Evolutionary conservation across 2,329 filamentous ascomycete species (phyloP), one percentile per base, ranked within the genome.

Genomic region (Purpureocillium lavendulum): DNA sequence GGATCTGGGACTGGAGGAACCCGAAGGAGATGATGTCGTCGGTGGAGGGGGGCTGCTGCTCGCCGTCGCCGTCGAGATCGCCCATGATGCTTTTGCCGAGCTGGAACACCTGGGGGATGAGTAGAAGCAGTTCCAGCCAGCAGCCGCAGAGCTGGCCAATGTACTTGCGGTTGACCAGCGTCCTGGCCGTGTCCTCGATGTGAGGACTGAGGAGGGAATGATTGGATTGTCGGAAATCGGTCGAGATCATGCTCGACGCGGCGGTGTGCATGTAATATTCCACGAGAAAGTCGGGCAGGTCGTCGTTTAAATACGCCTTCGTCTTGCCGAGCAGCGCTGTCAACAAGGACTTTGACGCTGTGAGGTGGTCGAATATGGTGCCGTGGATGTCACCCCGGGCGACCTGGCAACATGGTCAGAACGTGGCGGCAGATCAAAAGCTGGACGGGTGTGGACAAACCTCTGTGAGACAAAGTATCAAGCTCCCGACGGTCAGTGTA

Each of bases 211-310:
- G 48, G 4, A 60, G 49, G 0, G 55, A 46, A n/a, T 59, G 53
- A 0, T 50, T 50, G 5, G 29, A 13, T 45, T 49, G 28, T n/a
- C 52, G 47, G 0, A 54, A 49, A 34, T 64, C 43, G 26, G 67
- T 62, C 1, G 67, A 67, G 33, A 71, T 66, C 60, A 70, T 68
- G 47, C 66, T 70, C 7, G 65, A 60, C 4, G 64, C 59, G 4
- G 64, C 60, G 34, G 66, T 69, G 49, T 71, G 67, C 42, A 66
- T 61, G 43, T 69, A 70, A 30, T 70, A 70, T 48, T 71, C 68
- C 34, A 69, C 59, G 3, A 71, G 58, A 36, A 70, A 70, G 21
- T 67, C 60, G 21, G 61, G 59, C 3, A 71, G 44, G 9, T 65
- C 58, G 11, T 58, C 55, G 2, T 57, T 56, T 4, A 61, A 45